Conservation (phyloP, 805 yeast species). For the Saccharomycopsis fermentans region DNA sequence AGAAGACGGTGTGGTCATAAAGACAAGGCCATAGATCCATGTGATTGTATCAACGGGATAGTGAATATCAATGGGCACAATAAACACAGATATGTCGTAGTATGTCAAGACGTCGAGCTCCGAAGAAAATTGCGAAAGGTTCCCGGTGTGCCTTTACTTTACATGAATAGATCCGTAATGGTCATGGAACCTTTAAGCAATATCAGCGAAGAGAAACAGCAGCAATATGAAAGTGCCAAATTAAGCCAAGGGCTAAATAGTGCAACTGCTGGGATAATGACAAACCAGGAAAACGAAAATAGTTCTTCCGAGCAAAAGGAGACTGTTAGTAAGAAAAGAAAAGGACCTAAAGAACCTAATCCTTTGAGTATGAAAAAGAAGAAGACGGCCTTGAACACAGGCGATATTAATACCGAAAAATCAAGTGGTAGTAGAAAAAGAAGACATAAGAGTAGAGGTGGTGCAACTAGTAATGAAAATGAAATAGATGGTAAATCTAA, state of each 20-base stretch:
- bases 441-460: background rate
- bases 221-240: conserved; percentile 51
- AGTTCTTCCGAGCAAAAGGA: conserved; percentile 20
- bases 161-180: conserved; percentile 86
- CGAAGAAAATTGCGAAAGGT: conserved; percentile 60
- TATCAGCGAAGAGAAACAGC: conserved; percentile 46
- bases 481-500: background rate
- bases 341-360: conserved; percentile 76
- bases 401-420: background rate
- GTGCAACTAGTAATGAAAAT: background rate
- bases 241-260: conserved; percentile 73
- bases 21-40: conserved; percentile 51
- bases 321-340: conserved; percentile 36
- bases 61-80: conserved; percentile 65
- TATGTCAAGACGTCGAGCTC: conserved; percentile 65
- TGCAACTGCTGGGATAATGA: conserved; percentile 36
- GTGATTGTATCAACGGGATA: conserved; percentile 66
- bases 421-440: conserved; percentile 7
- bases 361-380: conserved; percentile 84
- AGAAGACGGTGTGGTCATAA: conserved; percentile 89
- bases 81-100: conserved; percentile 85
- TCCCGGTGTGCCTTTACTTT: conserved; percentile 86
- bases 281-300: conserved; percentile 20
- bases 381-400: conserved; percentile 24
- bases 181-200: conserved; percentile 87